Evolutionary conservation across 495 filamentous ascomycete genomes (phyloP), one percentile per base, ranked within the genome.

Genomic region (Neurospora sp.): DNA sequence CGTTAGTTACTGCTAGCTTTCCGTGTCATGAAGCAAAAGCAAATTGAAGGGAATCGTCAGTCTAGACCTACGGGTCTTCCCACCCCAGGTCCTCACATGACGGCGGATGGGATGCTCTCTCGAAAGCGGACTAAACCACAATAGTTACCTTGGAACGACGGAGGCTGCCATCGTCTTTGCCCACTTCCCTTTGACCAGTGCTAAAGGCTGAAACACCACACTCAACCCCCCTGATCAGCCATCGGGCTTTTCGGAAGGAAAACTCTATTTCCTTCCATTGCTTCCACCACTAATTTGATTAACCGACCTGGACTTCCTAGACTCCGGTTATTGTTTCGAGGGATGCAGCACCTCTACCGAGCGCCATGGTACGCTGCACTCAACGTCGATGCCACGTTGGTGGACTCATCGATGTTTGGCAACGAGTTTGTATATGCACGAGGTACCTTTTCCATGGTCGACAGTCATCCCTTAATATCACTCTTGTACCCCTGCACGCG

Each of bases 191-290:
- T 79, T 80, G 77, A 79, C 71, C 80, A 81, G 75, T 78, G 76
- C 78, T 75, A 80, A 79, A 79, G 79, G 76, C 80, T 82, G 81
- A 82, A 82, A 80, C 81, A 79, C 79, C 73, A 74, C 78, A 77
- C 75, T 78, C 76, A 79, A 75, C 23, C 54, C 54, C 54, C 54
- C 6, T 23, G 54, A 18, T 66, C 27, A 66, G 54, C 54, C 74
- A 76, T 74, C 70, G 76, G 78, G 76, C 74, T 76, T 72, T 75
- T 74, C 76, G 80, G 80, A 81, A 80, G 74, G 78, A 79, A 73
- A 74, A 66, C 73, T 71, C 75, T 72, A 78, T 78, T 74, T 75
- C 75, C 78, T 79, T 79, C 78, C 76, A 80, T 70, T 71, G 76
- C 78, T 78, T 77, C 78, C 73, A 77, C 73, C 62, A 66, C 72